These are phyloP conservation scores for Pyrrhoderma noxium DNA, from an alignment of 1,284 basidiomycete genomes.

Conservation along the genomic window DNA sequence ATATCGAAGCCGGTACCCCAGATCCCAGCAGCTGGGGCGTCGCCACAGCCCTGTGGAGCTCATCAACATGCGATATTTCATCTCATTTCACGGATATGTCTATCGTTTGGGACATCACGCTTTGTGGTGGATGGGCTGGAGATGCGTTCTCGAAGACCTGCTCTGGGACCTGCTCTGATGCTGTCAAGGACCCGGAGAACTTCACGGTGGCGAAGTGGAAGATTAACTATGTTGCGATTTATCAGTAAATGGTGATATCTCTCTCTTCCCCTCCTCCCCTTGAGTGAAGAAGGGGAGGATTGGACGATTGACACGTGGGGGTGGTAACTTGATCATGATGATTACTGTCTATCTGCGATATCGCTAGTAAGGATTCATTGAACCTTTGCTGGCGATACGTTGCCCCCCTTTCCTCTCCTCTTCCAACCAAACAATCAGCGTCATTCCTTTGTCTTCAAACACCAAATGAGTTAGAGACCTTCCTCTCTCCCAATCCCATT, in stretches of 20 bases:
- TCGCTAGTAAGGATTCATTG: too few species aligned
- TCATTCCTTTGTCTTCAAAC: too few species aligned
- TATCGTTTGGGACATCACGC: conserved; percentile 61
- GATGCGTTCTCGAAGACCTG: conserved; percentile 36
- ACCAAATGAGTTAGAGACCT: too few species aligned
- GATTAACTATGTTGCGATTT: conserved; percentile 38
- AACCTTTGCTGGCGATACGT: too few species aligned
- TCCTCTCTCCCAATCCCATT: too few species aligned
- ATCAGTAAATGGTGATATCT: conserved; percentile 22
- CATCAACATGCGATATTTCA: conserved; percentile 53
- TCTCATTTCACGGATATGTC: conserved; percentile 65
- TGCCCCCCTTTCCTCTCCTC: too few species aligned
- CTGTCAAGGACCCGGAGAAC: conserved; percentile 58
- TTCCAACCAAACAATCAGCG: too few species aligned
- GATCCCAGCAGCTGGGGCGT: conserved; percentile 60
- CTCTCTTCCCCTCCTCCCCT: too few species aligned
- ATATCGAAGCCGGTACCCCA: conserved; percentile 53
- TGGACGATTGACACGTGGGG: not conserved
- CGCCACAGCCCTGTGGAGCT: conserved; percentile 61
- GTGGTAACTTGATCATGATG: too few species aligned
- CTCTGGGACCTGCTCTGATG: conserved; percentile 56
- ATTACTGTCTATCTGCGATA: too few species aligned
- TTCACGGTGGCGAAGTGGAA: conserved; percentile 52
- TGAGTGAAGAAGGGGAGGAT: not conserved
- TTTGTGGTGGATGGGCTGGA: conserved; percentile 67